Evolutionary conservation across 2,329 filamentous ascomycete species (phyloP).

Genomic region (Colletotrichum sp.): DNA sequence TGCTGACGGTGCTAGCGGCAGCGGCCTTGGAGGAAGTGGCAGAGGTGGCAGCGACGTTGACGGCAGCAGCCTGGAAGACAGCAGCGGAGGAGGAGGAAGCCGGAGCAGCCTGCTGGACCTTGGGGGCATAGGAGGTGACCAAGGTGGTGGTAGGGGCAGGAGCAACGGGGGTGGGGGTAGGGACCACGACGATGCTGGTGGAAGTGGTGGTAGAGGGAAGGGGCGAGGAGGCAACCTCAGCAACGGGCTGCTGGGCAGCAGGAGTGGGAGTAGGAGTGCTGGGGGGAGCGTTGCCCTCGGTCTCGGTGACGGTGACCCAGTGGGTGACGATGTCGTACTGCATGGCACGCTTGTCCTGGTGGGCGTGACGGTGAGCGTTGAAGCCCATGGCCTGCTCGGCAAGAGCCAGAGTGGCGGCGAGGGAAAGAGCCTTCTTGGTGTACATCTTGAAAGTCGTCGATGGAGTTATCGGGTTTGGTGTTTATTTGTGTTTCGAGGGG

Average conservation of each 20-base stretch:
- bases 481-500: not conserved
- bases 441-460: slow-evolving; percentile 41
- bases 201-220: slow-evolving; percentile 15
- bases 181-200: slow-evolving; percentile 8
- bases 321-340: slow-evolving; percentile 39
- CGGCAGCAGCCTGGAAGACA: slow-evolving; percentile 5
- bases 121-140: slow-evolving; percentile 11
- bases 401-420: slow-evolving; percentile 48
- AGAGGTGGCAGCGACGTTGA: slow-evolving; percentile 12
- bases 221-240: not conserved
- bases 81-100: slow-evolving; percentile 26
- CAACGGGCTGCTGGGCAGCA: not conserved
- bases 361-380: slow-evolving; percentile 46
- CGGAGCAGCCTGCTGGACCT: slow-evolving; percentile 6
- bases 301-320: slow-evolving; percentile 49
- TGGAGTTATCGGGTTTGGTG: slow-evolving; percentile 1
- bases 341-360: slow-evolving; percentile 38
- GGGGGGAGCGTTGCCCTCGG: slow-evolving; percentile 27
- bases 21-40: slow-evolving; percentile 16
- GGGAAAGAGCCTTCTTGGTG: slow-evolving; percentile 43
- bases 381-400: slow-evolving; percentile 47
- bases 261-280: slow-evolving; percentile 4
- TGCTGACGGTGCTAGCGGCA: slow-evolving; percentile 15
- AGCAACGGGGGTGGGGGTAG: not conserved
- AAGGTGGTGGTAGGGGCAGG: slow-evolving; percentile 24